Base-by-base conservation (phyloP, 2,329 filamentous ascomycete genomes). In the Fusarium chuoi region DNA sequence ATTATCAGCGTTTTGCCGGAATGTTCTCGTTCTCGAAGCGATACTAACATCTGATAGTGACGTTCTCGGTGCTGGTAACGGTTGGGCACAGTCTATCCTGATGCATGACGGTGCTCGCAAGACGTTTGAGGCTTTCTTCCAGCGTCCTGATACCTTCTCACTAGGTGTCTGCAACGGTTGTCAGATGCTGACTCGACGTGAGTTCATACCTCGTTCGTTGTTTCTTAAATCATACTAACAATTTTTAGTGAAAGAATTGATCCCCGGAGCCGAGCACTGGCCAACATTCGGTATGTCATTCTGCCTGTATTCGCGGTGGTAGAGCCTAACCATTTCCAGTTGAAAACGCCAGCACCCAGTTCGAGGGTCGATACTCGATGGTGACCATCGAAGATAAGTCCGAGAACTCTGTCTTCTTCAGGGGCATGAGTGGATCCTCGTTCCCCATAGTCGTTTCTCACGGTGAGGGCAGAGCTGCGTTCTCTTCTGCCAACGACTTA, bases 131-230 rank as follows among this genome's bases (percentile, higher is more conserved):
- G 83, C 86, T 55, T 98, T 98, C 88, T 98, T 98, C 85, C 88
- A 91, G 75, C 90, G 96, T 36, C 89, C 91, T 9, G 94, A 98
- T 80, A 98, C 96, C 1, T 98, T 99, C 83, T 88, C 94, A 0
- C 88, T 99, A 2, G 96, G 96, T 77, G 94, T 98, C 39, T 98
- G 96, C 88, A 99, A 99, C 81, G 96, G 96, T 57, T 98, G 96
- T 81, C 96, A 99, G 83, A 97, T 98, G 90, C 86, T 98, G 45
- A 93, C 93, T 11, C 91, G 94, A 57, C 82, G 75, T 77, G 64
- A 38, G 75, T 55, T 42, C 22, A 26, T 30, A 22, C 8, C 14
- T 33, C 17, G 15, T 14, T 10, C 36, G 20, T 18, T 54, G 8
- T 24, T 15, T 28, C 28, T 28, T 22, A 33, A 49, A 35, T 15